Evolutionary conservation across 768 basidiomycete species (phyloP), one percentile per base, ranked within the genome.

Genomic region (Termitomyces sp.): DNA sequence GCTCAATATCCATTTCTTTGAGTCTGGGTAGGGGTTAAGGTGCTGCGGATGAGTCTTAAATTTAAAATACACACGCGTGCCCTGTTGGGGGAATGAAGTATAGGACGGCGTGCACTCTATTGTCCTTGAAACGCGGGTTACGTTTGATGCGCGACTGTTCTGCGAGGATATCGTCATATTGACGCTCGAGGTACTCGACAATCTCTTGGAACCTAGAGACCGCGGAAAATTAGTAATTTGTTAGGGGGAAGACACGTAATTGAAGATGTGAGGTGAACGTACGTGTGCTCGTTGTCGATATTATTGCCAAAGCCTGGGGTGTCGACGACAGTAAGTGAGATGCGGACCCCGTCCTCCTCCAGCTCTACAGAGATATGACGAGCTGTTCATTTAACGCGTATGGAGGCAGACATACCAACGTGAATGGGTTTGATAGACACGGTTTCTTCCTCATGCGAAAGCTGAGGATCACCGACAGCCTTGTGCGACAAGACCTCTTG

Each of bases 61-160:
- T 45, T 10, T 17, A 53, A 11, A 28, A 52, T 17, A 79, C 86
- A 64, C 71, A 90, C 88, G 87, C 76, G 67, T 93, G 90, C 7
- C 90, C 90, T 9, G 89, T 91, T 3, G 93, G 92, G 37, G 91
- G 79, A 67, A 94, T 92, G 70, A 96, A 96, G 76, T 94, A 94
- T 47, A 94, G 78, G 26, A 93, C 75, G 38, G 88, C 89, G 65
- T 94, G 91, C 3, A 93, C 87, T 55, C 93, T 78, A 74, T 90
- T 93, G 71, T 96, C 93, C 60, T 83, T 83, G 81, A 93, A 94
- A 55, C 90, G 82, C 22, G 92, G 91, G 71, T 93, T 93, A 75
- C 93, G 90, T 78, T 88, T 93, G 73, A 94, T 96, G 60, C 93
- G 79, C 34, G 88, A 90, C 75, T 94, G 92, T 58, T 80, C 78